Evolutionary conservation across 2,329 filamentous ascomycete genomes (phyloP), one percentile per base, ranked within the genome.

Genomic region (Arthroderma sp.): DNA sequence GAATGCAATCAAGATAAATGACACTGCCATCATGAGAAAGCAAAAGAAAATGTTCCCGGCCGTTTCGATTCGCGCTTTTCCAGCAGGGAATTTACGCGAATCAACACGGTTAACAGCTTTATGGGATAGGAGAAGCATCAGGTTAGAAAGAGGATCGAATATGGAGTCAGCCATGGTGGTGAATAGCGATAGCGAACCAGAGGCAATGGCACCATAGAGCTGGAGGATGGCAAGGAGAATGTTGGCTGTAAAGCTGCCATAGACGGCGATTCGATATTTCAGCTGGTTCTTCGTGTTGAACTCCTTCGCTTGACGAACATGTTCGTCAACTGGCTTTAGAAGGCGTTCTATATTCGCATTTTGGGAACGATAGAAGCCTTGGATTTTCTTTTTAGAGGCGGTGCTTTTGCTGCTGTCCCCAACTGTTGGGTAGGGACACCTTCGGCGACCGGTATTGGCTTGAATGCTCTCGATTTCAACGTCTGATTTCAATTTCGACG

Each of bases 151-250:
- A 6, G 87, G 91, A 59, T 96, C 91, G 66, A 96, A 96, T 52
- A 96, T 73, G 42, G 88, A 80, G 64, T 98, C 91, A 10, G 88
- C 89, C 84, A 94, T 94, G 51, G 89, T 98, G 10, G 91, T 95
- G 68, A 96, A 95, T 39, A 98, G 78, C 4, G 89, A 94, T 32
- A 96, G 75, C n/a, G 87, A 95, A 39, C 83, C 80, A 0, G 88
- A 94, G 0, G 83, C 78, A 38, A 86, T 75, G 49, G 91, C 91
- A 37, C 82, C 91, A 60, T 93, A 98, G 33, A 95, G 69, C 65
- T 98, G 91, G 11, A 98, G 72, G 3, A 73, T 72, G 0, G 88
- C 79, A 4, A 98, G 73, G 29, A 83, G 50, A 46, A 95, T 63
- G 56, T 96, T 96, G 48, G 88, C 89, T 1, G 68, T 76, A 54